These are phyloP conservation scores for Mycena kentingensis DNA, from an alignment of 768 basidiomycete species.

Conservation along the genomic window DNA sequence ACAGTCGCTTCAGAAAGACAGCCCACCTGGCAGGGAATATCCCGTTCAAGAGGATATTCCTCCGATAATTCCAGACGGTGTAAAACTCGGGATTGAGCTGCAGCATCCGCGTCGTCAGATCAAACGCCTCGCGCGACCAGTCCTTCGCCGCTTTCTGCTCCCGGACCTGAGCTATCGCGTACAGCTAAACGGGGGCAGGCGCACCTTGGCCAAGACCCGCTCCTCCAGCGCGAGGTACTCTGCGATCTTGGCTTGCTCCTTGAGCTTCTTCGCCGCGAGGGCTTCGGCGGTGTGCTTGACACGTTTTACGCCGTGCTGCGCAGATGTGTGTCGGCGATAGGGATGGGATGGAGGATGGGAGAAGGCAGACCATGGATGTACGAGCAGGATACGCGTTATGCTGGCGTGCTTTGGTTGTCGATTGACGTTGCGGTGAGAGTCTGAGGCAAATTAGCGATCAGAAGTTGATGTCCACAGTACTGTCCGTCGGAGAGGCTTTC, in stretches of 20 bases:
- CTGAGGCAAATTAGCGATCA: too few species aligned
- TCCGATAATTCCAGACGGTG: slow-evolving; percentile 93
- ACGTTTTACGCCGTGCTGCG: slow-evolving; percentile 75
- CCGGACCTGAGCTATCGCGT: slow-evolving; percentile 12
- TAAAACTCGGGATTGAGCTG: slow-evolving; percentile 93
- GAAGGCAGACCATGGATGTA: slow-evolving; percentile 27
- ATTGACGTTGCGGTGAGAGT: too few species aligned
- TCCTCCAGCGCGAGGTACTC: slow-evolving; percentile 71
- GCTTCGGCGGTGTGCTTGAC: slow-evolving; percentile 58
- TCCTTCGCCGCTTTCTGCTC: slow-evolving; percentile 69
- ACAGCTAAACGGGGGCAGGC: slow-evolving; percentile 24
- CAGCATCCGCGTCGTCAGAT: slow-evolving; percentile 75
- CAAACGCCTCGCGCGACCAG: slow-evolving; percentile 73
- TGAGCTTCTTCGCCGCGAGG: slow-evolving; percentile 64
- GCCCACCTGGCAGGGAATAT: slow-evolving; percentile 68
- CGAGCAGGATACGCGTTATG: neutral
- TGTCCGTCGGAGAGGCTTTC: too few species aligned
- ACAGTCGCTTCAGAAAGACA: neutral
- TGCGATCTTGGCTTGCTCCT: slow-evolving; percentile 74
- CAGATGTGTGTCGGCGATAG: slow-evolving; percentile 4
- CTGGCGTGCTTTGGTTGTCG: neutral
- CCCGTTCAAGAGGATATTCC: slow-evolving; percentile 73
- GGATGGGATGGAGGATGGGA: neutral
- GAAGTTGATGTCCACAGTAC: too few species aligned
- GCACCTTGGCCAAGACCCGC: slow-evolving; percentile 65